These are phyloP conservation scores for Emydomyces testavorans DNA, from an alignment of 2,329 filamentous ascomycete species.

Conservation along the genomic window DNA sequence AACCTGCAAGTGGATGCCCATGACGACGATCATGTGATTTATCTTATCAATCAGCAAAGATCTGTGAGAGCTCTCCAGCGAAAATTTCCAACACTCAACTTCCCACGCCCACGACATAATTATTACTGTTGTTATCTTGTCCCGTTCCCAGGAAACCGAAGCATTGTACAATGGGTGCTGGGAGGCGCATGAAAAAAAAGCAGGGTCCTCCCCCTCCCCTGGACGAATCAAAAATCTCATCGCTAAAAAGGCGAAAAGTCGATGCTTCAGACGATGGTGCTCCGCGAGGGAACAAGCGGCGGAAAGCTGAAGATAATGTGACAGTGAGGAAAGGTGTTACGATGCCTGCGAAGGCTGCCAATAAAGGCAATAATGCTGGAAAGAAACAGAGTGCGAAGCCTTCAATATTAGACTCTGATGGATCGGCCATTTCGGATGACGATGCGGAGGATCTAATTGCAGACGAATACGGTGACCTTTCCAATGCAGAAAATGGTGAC, in stretches of 20 bases:
- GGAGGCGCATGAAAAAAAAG: constrained; percentile 93
- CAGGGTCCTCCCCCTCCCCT: constrained; percentile 77
- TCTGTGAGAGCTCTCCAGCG: too few relatives aligned
- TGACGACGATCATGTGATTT: not conserved
- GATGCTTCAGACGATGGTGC: constrained; percentile 49
- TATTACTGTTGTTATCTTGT: not conserved
- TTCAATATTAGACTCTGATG: constrained; percentile 18
- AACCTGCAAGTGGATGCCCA: too few relatives aligned
- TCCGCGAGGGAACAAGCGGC: constrained; percentile 15
- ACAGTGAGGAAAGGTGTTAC: constrained; percentile 36
- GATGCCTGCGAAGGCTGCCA: constrained; percentile 29
- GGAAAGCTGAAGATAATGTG: constrained; percentile 22
- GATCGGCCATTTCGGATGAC: constrained; percentile 27
- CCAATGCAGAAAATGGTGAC: constrained; percentile 43
- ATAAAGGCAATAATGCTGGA: constrained; percentile 28
- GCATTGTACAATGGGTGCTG: constrained; percentile 59
- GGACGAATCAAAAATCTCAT: constrained; percentile 54
- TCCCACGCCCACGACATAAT: not conserved
- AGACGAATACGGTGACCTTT: constrained; percentile 39
- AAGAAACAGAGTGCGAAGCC: constrained; percentile 31
- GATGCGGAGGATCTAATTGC: constrained; percentile 33
- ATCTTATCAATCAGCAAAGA: constrained; percentile 11
- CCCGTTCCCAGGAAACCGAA: not conserved
- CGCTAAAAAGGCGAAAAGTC: constrained; percentile 69
- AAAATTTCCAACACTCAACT: constrained; percentile 7